Evolutionary conservation across 2,329 filamentous ascomycete genomes (phyloP).

Genomic region (Mariannaea elegans): DNA sequence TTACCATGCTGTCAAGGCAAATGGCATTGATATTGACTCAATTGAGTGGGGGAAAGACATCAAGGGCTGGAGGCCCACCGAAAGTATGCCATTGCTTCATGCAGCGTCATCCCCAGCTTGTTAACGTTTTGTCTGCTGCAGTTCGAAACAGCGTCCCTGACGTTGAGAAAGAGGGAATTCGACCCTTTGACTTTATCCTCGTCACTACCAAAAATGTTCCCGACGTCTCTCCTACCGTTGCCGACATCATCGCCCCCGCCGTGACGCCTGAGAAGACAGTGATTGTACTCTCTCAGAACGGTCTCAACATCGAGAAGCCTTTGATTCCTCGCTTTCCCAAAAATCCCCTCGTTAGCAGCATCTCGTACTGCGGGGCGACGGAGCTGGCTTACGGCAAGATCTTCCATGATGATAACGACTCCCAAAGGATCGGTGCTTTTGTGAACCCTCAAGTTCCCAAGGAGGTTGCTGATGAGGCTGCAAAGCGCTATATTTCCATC

Average conservation of each 20-base stretch:
- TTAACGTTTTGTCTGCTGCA: slow-evolving; percentile 27
- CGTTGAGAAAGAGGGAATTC: slow-evolving; percentile 35
- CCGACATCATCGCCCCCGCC: slow-evolving; percentile 60
- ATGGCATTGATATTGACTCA: slow-evolving; percentile 64
- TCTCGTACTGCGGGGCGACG: slow-evolving; percentile 61
- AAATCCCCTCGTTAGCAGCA: slow-evolving; percentile 62
- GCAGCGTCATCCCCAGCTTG: neutral
- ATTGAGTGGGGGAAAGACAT: slow-evolving; percentile 61
- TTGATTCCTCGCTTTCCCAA: slow-evolving; percentile 58
- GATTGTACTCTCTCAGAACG: slow-evolving; percentile 69
- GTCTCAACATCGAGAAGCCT: slow-evolving; percentile 69
- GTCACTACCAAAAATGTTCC: slow-evolving; percentile 67
- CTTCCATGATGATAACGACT: slow-evolving; percentile 61
- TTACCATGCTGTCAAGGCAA: slow-evolving; percentile 54
- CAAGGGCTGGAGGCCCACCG: slow-evolving; percentile 56
- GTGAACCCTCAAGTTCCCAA: slow-evolving; percentile 43
- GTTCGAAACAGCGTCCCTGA: slow-evolving; percentile 60
- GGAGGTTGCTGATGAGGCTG: slow-evolving; percentile 39
- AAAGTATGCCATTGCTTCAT: slow-evolving; percentile 40
- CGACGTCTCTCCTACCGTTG: slow-evolving; percentile 58
- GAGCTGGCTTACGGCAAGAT: slow-evolving; percentile 58
- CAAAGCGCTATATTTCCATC: slow-evolving; percentile 54
- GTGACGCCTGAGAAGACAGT: slow-evolving; percentile 59
- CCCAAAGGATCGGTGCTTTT: slow-evolving; percentile 61
- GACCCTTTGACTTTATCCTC: slow-evolving; percentile 64